These are phyloP conservation scores for Tolypocladium cylindrosporum DNA, from an alignment of 2,329 filamentous ascomycete genomes.

Conservation along the genomic window DNA sequence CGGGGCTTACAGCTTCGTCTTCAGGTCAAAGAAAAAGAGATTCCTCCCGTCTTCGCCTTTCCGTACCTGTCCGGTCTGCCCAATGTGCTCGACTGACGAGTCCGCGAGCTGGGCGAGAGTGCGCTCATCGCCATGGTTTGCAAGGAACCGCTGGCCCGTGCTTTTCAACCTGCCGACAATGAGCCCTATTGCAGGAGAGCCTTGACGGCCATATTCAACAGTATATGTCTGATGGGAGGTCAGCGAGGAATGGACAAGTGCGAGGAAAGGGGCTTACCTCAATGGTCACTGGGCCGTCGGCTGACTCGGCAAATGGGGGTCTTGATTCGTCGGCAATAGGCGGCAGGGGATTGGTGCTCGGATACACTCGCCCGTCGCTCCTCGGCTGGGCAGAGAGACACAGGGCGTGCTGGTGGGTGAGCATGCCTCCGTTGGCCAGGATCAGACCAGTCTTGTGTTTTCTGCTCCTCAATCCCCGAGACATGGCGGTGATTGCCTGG, in stretches of 20 bases:
- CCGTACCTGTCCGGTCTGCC: conserved; percentile 6
- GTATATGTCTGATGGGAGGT: conserved; percentile 16
- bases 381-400: conserved; percentile 40
- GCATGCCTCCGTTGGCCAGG: conserved; percentile 54
- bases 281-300: conserved; percentile 12
- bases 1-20: conserved; percentile 5
- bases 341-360: conserved; percentile 7
- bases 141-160: conserved; percentile 14
- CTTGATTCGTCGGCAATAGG: conserved; percentile 2
- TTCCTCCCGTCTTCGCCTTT: conserved; percentile 6
- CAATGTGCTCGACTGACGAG: conserved; percentile 8
- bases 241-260: neutral
- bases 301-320: conserved; percentile 8
- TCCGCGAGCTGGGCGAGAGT: conserved; percentile 10
- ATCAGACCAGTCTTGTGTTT: conserved; percentile 42
- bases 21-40: conserved; percentile 8
- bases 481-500: conserved; percentile 40
- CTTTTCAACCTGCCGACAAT: conserved; percentile 11
- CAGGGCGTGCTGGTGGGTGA: conserved; percentile 56
- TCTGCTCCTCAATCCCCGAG: conserved; percentile 37
- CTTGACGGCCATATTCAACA: conserved; percentile 16
- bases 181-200: conserved; percentile 8
- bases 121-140: conserved; percentile 13
- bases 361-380: conserved; percentile 5
- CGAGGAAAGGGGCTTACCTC: conserved; percentile 10